Percentiles rank a stretch among this genome's conserved stretches.
Evolutionary conservation across 768 basidiomycete genomes (phyloP).

Genomic region (Mycena polygramma): DNA sequence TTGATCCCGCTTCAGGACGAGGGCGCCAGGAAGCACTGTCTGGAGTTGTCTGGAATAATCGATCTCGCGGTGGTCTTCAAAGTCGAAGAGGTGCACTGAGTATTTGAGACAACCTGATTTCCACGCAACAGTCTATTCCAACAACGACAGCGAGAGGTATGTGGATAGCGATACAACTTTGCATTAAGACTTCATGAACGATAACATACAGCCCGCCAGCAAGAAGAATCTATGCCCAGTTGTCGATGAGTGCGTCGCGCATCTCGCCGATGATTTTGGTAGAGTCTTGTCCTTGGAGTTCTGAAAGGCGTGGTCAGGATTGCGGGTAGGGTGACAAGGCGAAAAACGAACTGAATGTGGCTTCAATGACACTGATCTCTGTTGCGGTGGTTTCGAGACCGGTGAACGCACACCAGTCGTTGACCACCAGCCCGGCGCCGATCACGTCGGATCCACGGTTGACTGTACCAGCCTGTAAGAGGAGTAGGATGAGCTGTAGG

Average conservation of each 20-base stretch:
- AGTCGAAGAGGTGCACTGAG: no score
- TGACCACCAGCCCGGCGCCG: slow-evolving; percentile 97
- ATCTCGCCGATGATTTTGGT: slow-evolving; percentile 91
- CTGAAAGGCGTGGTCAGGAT: no score
- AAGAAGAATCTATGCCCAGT: slow-evolving; percentile 77
- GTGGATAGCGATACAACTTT: slow-evolving; percentile 35
- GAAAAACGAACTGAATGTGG: slow-evolving; percentile 87
- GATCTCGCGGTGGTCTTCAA: no score
- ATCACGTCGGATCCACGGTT: slow-evolving; percentile 99
- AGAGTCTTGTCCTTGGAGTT: slow-evolving; percentile 87
- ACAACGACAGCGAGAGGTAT: slow-evolving; percentile 14
- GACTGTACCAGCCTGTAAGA: slow-evolving; percentile 90
- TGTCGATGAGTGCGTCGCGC: slow-evolving; percentile 92
- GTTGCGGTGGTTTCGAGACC: slow-evolving; percentile 99
- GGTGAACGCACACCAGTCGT: slow-evolving; percentile 99
- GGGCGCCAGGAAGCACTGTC: no score
- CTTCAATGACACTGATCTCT: slow-evolving; percentile 98
- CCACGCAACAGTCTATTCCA: slow-evolving; percentile 2
- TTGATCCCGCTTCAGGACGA: no score
- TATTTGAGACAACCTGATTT: no score
- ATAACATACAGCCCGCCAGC: slow-evolving; percentile 28
- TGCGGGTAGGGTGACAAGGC: no score
- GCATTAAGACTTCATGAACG: slow-evolving; percentile 19
- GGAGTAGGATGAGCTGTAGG: background rate
- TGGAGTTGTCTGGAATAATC: no score